A percentile compares a stretch with the other conserved stretches of the same genome.
These are phyloP conservation scores for Trichoderma orchidacearum DNA, from an alignment of 495 filamentous ascomycete genomes.

Conservation along the genomic window DNA sequence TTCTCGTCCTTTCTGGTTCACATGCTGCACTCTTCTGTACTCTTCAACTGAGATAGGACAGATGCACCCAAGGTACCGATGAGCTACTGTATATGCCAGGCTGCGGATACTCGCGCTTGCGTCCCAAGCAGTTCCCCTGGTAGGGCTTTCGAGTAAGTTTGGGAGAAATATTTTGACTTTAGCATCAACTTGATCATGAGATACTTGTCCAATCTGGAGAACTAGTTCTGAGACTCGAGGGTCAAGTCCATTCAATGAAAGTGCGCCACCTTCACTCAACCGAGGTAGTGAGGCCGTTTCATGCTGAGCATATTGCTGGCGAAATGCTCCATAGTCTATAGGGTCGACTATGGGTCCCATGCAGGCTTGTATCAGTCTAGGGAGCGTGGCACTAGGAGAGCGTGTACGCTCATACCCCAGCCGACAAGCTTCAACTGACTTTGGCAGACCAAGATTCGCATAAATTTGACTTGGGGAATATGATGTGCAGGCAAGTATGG, in stretches of 20 bases:
- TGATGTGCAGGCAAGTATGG: conserved; percentile 20
- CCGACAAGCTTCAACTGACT: neutral
- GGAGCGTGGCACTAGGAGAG: neutral
- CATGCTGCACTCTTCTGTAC: conserved; percentile 14
- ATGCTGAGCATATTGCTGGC: neutral
- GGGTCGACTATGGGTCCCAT: neutral
- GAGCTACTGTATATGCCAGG: conserved; percentile 41
- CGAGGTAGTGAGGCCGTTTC: neutral
- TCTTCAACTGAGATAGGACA: conserved; percentile 8
- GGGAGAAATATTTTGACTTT: conserved; percentile 41
- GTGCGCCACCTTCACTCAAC: neutral
- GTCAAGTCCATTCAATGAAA: conserved; percentile 18
- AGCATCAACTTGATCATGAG: conserved; percentile 2
- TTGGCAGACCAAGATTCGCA: conserved; percentile 16
- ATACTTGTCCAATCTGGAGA: conserved; percentile 15
- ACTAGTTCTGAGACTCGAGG: conserved; percentile 35
- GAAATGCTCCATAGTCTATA: neutral
- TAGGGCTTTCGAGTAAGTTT: conserved; percentile 41
- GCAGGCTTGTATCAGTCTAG: neutral
- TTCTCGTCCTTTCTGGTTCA: neutral
- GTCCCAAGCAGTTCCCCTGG: conserved; percentile 50
- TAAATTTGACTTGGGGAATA: conserved; percentile 23
- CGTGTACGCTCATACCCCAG: neutral
- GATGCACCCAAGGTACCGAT: neutral
- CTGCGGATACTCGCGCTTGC: conserved; percentile 35